These are phyloP conservation scores for Neurospora sp. DNA, from an alignment of 495 filamentous ascomycete genomes.

Conservation along the genomic window DNA sequence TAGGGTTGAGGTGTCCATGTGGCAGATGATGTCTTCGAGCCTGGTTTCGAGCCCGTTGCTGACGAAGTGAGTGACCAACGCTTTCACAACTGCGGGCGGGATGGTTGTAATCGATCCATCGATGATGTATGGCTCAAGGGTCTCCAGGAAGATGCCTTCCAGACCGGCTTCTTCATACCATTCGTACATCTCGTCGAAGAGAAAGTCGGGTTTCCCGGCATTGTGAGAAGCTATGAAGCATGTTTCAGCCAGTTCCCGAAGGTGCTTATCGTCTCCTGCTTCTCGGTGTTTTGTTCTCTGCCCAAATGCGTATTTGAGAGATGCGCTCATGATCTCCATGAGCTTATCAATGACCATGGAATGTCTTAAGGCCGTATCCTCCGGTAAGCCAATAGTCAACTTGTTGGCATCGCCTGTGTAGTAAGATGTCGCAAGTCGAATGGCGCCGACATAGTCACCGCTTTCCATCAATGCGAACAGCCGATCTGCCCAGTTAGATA, in stretches of 20 bases:
- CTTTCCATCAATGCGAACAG: constrained; percentile 93
- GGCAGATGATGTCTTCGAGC: constrained; percentile 91
- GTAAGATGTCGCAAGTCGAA: constrained; percentile 81
- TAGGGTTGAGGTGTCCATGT: constrained; percentile 80
- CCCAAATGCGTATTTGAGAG: constrained; percentile 80
- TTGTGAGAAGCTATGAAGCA: constrained; percentile 75
- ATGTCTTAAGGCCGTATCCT: constrained; percentile 67
- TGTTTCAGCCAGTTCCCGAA: constrained; percentile 69
- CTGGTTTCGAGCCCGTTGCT: constrained; percentile 57
- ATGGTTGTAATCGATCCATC: constrained; percentile 64
- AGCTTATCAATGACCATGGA: constrained; percentile 79
- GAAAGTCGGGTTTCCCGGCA: constrained; percentile 65
- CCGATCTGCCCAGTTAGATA: constrained; percentile 98
- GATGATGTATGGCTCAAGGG: constrained; percentile 75
- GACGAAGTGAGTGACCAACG: constrained; percentile 71
- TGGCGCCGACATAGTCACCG: constrained; percentile 86
- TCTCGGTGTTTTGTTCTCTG: constrained; percentile 43
- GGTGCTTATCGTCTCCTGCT: constrained; percentile 44
- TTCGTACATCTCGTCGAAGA: constrained; percentile 85
- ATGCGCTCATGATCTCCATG: constrained; percentile 89
- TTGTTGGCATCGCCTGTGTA: constrained; percentile 84
- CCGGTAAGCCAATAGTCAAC: constrained; percentile 84
- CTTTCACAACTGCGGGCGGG: constrained; percentile 78
- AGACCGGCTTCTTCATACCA: constrained; percentile 72
- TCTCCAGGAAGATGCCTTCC: constrained; percentile 72